phyloP scores from a whole-genome alignment of 2,329 filamentous ascomycete genomes.

The Phialophora expanda region DNA sequence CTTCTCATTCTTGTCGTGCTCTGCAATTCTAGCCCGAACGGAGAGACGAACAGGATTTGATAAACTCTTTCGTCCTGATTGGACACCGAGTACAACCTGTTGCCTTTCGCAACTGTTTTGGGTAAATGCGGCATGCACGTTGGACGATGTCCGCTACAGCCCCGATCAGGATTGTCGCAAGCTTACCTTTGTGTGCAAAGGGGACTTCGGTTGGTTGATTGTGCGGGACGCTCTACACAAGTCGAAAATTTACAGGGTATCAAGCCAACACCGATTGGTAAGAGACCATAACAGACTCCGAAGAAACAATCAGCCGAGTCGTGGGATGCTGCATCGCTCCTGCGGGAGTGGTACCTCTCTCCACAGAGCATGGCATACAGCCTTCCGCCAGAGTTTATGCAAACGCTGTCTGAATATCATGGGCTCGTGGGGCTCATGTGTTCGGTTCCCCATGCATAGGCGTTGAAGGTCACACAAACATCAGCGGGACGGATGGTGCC shows the following conservation, averaged over 20 bases:
- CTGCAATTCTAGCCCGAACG: too few species aligned
- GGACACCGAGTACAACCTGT: too few species aligned
- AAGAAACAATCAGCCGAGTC: too few species aligned
- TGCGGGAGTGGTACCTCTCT: not conserved
- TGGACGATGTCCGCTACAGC: too few species aligned
- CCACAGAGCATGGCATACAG: not conserved
- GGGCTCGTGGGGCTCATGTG: not conserved
- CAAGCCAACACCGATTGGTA: not conserved
- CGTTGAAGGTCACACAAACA: not conserved
- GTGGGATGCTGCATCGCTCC: not conserved
- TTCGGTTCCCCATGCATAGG: not conserved
- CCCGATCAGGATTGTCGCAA: not conserved
- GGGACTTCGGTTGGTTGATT: not conserved
- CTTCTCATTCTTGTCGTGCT: too few species aligned
- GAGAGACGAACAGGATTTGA: too few species aligned
- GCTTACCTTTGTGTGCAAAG: not conserved
- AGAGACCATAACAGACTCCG: not conserved
- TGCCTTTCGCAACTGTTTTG: too few species aligned
- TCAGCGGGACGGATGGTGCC: not conserved
- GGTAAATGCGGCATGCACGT: too few species aligned
- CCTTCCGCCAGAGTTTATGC: not conserved
- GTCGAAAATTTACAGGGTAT: not conserved
- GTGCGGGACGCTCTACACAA: not conserved
- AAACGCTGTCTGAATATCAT: not conserved
- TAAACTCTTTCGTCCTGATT: too few species aligned